Evolutionary conservation across 768 basidiomycete species (phyloP), one percentile per base, ranked within the genome.

Genomic region (Suillus alpinus): DNA sequence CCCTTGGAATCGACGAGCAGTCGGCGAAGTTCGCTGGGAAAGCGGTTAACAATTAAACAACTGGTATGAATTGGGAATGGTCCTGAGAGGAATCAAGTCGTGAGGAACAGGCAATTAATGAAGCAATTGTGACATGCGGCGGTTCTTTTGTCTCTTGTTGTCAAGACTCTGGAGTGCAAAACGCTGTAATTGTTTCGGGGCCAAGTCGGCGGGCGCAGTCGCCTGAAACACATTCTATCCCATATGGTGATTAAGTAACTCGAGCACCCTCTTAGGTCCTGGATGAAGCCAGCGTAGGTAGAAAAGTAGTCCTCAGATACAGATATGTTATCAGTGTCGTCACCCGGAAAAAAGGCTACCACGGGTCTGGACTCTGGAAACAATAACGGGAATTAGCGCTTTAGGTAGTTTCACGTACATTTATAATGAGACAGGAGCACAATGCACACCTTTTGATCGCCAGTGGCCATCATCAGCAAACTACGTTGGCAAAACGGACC

Each of bases 301-400:
- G 68, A 65, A 31, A 70, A 56, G 59, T 66, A 68, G 8, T 73
- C 73, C 56, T 73, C 69, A 20, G 67, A 73, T n/a, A 66, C 47
- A 13, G 68, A 75, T 6, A 9, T 32, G 26, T 47, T 37, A 44
- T 73, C 68, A 46, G 57, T 6, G 5, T 50, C 23, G 52, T 65
- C 60, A 18, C 59, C 37, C 7, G 62, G 40, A 10, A 53, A 13
- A 16, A 18, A 26, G 1, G 49, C 26, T 40, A n/a, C 39, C 32
- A 12, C 31, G 5, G 44, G 32, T 18, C 31, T 20, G 14, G 20
- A 55, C 32, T 58, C 69, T 73, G 46, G n/a, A 39, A 39, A 37
- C 29, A 18, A 37, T n/a, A 39, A 23, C 31, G 41, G 65, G 18
- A 59, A 55, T 53, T 41, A 12, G 18, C 5, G 46, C 14, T 26